phyloP scores from a whole-genome alignment of 2,329 filamentous ascomycete genomes.

The Triangularia setosa region DNA sequence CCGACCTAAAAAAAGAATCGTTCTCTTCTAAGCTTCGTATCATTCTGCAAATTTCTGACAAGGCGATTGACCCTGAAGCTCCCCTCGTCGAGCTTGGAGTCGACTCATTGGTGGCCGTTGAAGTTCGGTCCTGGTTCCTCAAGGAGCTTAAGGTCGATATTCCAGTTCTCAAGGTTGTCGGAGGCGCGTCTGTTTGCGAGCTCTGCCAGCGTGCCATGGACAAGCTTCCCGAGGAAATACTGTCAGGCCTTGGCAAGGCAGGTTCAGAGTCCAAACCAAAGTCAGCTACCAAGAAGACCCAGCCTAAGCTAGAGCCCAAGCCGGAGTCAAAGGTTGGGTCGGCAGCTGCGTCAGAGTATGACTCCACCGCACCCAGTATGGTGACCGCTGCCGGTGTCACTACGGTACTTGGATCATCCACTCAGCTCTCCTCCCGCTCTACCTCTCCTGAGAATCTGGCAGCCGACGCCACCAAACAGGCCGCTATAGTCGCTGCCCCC shows the following conservation, averaged over 20 bases:
- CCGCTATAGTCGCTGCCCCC: neutral
- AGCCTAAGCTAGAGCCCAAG: neutral
- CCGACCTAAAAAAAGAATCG: neutral
- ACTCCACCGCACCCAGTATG: neutral
- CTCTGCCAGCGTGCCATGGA: neutral
- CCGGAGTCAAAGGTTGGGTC: neutral
- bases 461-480: neutral
- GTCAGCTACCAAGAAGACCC: neutral
- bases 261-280: neutral
- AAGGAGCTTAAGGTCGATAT: constrained; percentile 31
- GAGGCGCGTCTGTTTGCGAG: constrained; percentile 1
- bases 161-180: constrained; percentile 31
- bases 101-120: constrained; percentile 31
- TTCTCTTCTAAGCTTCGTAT: neutral
- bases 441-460: neutral
- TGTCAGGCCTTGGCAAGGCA: neutral
- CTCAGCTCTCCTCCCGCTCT: neutral
- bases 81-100: constrained; percentile 21
- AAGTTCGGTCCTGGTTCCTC: constrained; percentile 37
- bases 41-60: neutral
- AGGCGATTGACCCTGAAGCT: neutral
- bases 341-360: neutral
- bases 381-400: neutral
- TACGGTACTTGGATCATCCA: neutral
- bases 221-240: neutral